Evolutionary conservation across 2,329 filamentous ascomycete species (phyloP).

Genomic region (Cercospora janseana): DNA sequence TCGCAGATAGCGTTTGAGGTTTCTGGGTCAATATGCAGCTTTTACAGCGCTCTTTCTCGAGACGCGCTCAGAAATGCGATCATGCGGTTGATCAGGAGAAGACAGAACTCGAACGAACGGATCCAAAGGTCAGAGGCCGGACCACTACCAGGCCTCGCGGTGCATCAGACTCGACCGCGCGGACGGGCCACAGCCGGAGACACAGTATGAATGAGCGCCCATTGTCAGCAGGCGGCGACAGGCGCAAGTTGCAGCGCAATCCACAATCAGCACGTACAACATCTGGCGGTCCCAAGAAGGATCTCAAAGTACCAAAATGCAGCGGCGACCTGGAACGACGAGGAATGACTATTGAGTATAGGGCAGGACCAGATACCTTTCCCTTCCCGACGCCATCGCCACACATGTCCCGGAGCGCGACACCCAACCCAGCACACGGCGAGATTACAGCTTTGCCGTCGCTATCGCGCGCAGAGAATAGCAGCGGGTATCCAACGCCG

Average conservation of each 20-base stretch:
- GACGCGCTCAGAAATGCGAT: constrained; percentile 8
- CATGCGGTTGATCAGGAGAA: constrained; percentile 1
- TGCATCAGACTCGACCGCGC: constrained; percentile 11
- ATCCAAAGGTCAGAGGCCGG: neutral
- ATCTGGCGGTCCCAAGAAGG: constrained; percentile 2
- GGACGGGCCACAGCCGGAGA: constrained; percentile 13
- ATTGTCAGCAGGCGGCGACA: constrained; percentile 20
- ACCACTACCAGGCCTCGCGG: neutral
- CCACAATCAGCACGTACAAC: constrained; percentile 4
- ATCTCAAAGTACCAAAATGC: constrained; percentile 15
- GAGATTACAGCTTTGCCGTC: neutral
- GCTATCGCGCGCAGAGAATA: constrained; percentile 8
- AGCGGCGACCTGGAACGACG: constrained; percentile 22
- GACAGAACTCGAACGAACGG: no score
- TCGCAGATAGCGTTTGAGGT: constrained; percentile 13
- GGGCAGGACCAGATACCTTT: constrained; percentile 29
- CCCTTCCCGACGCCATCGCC: constrained; percentile 34
- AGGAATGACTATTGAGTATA: constrained; percentile 27
- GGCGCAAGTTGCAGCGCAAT: constrained; percentile 18
- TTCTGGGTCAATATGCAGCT: constrained; percentile 13
- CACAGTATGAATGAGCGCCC: constrained; percentile 16
- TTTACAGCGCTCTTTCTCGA: constrained; percentile 13
- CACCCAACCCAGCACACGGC: constrained; percentile 16
- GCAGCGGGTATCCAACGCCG: no score
- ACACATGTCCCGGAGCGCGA: constrained; percentile 24